Evolutionary conservation across 768 basidiomycete genomes (phyloP).

Genomic region (Lactifluus echinatus): DNA sequence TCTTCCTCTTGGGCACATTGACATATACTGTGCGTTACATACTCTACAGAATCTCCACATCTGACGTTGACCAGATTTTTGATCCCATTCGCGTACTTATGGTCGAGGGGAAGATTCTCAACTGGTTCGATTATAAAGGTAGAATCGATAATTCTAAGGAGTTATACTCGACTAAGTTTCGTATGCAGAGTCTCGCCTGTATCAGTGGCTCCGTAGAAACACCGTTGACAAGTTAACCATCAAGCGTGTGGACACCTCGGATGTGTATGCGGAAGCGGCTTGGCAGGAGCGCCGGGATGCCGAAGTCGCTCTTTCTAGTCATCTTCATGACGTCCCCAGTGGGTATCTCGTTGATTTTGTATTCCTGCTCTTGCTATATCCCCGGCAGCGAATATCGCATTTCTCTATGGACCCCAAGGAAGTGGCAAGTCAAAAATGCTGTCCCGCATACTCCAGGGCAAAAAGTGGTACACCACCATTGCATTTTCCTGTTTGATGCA

Average conservation of each 20-base stretch:
- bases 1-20: constrained; percentile 84
- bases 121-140: constrained; percentile 81
- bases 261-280: constrained; percentile 33
- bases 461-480: constrained; percentile 34
- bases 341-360: constrained; percentile 22
- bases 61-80: constrained; percentile 56
- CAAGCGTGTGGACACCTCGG: constrained; percentile 20
- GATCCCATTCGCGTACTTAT: constrained; percentile 84
- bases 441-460: constrained; percentile 41
- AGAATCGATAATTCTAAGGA: constrained; percentile 11
- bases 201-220: constrained; percentile 66
- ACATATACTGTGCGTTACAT: constrained; percentile 65
- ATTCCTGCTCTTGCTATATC: background rate
- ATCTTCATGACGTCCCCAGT: constrained; percentile 75
- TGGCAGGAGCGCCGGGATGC: constrained; percentile 88
- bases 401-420: constrained; percentile 77
- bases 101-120: constrained; percentile 71
- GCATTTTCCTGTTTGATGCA: background rate
- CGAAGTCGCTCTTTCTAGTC: constrained; percentile 52
- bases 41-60: background rate
- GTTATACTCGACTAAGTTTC: background rate
- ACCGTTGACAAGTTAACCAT: constrained; percentile 45
- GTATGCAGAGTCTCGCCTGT: constrained; percentile 54
- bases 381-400: constrained; percentile 56
- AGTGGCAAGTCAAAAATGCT: constrained; percentile 69